A percentile compares a stretch with the other conserved stretches of the same genome.
Evolutionary conservation across 2,329 filamentous ascomycete genomes (phyloP).

Genomic region (Clarireedia paspali): DNA sequence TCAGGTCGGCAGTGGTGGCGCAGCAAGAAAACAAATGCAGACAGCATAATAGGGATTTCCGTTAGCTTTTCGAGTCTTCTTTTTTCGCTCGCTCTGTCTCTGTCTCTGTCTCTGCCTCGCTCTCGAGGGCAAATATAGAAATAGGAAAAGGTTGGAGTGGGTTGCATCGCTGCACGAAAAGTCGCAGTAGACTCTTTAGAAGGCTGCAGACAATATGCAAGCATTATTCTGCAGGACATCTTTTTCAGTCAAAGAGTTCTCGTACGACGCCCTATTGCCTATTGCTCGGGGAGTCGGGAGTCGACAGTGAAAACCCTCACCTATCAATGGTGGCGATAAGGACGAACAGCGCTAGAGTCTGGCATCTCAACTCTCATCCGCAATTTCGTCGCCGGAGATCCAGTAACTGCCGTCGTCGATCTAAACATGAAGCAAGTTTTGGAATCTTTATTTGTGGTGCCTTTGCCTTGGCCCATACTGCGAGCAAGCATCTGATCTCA

Average conservation of each 20-base stretch:
- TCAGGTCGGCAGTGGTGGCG: not conserved
- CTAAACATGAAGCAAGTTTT: no score
- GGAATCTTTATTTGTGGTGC: no score
- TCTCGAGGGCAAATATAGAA: not conserved
- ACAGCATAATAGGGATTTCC: not conserved
- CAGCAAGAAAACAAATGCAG: not conserved
- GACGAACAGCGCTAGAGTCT: no score
- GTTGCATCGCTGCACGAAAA: not conserved
- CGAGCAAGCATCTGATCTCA: no score
- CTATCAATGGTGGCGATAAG: not conserved
- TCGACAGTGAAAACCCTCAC: not conserved
- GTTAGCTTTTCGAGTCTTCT: not conserved
- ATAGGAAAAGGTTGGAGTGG: not conserved
- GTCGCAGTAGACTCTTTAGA: not conserved
- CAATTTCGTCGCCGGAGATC: no score
- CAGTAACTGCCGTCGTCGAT: no score
- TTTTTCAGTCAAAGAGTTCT: not conserved
- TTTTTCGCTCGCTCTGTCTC: no score
- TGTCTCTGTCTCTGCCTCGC: no score
- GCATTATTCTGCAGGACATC: conserved; percentile 1
- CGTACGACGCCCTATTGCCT: not conserved
- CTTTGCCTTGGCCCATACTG: no score
- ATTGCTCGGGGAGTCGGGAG: not conserved
- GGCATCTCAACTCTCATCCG: no score
- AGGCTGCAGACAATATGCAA: conserved; percentile 2